Evolutionary conservation across 257 asterid species (phyloP), one percentile per base, ranked within the genome.

Genomic region (Fraxinus quadrangulata): DNA sequence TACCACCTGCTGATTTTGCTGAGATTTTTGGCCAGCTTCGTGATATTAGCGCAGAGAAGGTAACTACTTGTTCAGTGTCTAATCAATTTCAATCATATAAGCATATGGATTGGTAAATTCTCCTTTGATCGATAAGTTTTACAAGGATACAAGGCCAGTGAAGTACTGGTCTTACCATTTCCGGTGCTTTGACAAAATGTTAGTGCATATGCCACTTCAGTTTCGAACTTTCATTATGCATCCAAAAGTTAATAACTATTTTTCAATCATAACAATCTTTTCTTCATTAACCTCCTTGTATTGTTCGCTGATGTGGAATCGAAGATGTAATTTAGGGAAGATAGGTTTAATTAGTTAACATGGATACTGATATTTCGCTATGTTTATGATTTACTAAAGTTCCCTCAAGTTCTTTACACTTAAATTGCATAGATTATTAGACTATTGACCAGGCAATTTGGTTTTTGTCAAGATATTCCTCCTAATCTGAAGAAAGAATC

Each of bases 1-100:
- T 85, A 70, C 99, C 99, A 0, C 97, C 99, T 7, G 49, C 82
- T 39, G 98, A 95, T 90, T 93, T 95, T 85, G 87, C 96, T 0
- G 90, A 86, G 81, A 79, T 83, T 75, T 81, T 95, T 82, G 81
- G 78, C 61, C 87, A 74, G 70, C 90, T 95, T 72, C 98, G 97
- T 17, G 77, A 68, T 56, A 85, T 92, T 80, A 84, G 81, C 77
- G 10, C 86, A 39, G 80, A 90, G 73, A 90, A 92, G 90, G 93
- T 90, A 79, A 40, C 76, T 39, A n/a, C n/a, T n/a, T 59, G 23
- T 40, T 81, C 8, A 11, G 78, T 47, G 16, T n/a, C 16, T 0
- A 4, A 21, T 23, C 30, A 61, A 10, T 23, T 59, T 61, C 16
- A 3, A 61, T 23, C 8, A 61, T 24, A 9, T 63, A 63, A 24